phyloP scores from a whole-genome alignment of 108 stramenopile species.

The Skeletonema tropicum region DNA sequence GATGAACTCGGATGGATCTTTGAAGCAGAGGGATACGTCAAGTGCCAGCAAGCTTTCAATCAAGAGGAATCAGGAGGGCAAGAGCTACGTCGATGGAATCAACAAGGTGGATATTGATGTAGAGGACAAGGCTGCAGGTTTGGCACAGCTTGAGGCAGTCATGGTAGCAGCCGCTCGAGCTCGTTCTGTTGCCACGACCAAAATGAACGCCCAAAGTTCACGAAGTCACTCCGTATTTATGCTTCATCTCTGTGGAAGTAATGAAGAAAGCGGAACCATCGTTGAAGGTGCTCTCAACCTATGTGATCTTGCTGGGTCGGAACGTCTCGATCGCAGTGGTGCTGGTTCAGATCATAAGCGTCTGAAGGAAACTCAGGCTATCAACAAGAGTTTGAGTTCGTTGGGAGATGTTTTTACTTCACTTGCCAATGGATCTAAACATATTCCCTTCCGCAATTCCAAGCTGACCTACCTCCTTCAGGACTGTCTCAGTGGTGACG shows the following conservation, averaged over 20 bases:
- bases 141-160: conserved; percentile 84
- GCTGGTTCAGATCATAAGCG: conserved; percentile 81
- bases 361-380: conserved; percentile 95
- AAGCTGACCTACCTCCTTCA: conserved; percentile 92
- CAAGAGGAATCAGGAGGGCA: conserved; percentile 77
- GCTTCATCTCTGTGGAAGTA: conserved; percentile 92
- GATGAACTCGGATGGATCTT: conserved; percentile 56
- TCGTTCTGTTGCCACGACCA: conserved; percentile 94
- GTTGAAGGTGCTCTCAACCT: conserved; percentile 96
- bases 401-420: conserved; percentile 98
- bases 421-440: conserved; percentile 84
- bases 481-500: conserved; percentile 87
- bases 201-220: conserved; percentile 97
- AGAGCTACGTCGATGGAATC: conserved; percentile 91
- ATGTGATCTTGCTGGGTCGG: conserved; percentile 98
- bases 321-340: conserved; percentile 94
- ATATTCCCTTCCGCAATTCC: conserved; percentile 89
- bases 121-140: conserved; percentile 54
- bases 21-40: conserved; percentile 23
- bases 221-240: conserved; percentile 99
- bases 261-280: conserved; percentile 86
- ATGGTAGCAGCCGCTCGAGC: conserved; percentile 89
- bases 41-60: conserved; percentile 71
- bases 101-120: conserved; percentile 84
- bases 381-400: conserved; percentile 98